Evolutionary conservation across 148 eudicot genomes (phyloP).

Genomic region (Spergularia marina): DNA sequence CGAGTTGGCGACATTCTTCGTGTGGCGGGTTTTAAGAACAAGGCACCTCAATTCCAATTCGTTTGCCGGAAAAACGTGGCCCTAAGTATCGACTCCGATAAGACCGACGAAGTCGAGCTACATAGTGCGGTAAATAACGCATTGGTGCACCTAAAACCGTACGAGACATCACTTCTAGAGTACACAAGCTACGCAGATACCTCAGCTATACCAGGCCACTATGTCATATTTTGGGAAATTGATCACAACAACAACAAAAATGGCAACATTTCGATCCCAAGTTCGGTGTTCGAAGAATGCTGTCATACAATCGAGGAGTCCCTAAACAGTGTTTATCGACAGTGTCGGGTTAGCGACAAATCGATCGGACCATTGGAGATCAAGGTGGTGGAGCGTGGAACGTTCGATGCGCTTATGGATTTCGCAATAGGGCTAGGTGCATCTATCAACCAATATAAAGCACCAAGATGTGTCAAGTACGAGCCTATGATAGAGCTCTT

Average conservation of each 20-base stretch:
- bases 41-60: conserved; percentile 36
- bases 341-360: conserved; percentile 21
- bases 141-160: conserved; percentile 7
- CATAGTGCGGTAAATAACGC: conserved; percentile 36
- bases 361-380: conserved; percentile 32
- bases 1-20: conserved; percentile 39
- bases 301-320: conserved; percentile 29
- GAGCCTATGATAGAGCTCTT: conserved; percentile 29
- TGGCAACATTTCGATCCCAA: neutral
- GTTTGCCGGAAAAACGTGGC: conserved; percentile 32
- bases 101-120: conserved; percentile 37
- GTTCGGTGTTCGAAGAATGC: conserved; percentile 24
- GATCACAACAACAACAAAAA: neutral
- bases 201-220: conserved; percentile 35
- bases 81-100: conserved; percentile 35
- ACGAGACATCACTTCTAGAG: conserved; percentile 23
- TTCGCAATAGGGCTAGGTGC: conserved; percentile 26
- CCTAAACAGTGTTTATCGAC: conserved; percentile 28
- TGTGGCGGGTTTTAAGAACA: conserved; percentile 35
- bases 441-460: conserved; percentile 30
- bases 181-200: conserved; percentile 40
- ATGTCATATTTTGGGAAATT: conserved; percentile 31
- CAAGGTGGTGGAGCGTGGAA: conserved; percentile 26
- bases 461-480: conserved; percentile 27
- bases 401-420: conserved; percentile 35